phyloP scores from a whole-genome alignment of 441 rosid species.

The Populus hybrid region DNA sequence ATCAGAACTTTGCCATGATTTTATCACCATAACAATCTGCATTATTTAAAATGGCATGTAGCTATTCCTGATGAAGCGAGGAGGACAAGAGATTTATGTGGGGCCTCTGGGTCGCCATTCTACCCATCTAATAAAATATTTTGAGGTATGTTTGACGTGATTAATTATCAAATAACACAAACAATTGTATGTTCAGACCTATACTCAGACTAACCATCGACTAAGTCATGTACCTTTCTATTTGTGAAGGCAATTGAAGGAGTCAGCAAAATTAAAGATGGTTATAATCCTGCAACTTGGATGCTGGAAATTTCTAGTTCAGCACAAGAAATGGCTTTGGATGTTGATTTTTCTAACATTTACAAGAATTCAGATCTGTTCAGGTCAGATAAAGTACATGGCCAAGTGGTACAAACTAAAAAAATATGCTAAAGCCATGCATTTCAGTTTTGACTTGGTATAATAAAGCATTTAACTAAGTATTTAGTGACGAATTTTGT shows the following conservation, averaged over 20 bases:
- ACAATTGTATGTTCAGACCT: background rate
- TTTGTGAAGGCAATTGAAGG: slow-evolving; percentile 51
- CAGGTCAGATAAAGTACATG: slow-evolving; percentile 34
- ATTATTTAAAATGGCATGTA: slow-evolving; percentile 18
- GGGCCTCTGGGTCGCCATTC: slow-evolving; percentile 79
- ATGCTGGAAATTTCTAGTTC: slow-evolving; percentile 67
- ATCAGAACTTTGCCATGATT: background rate
- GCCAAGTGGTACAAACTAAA: background rate
- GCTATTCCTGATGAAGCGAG: slow-evolving; percentile 68
- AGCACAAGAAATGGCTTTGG: slow-evolving; percentile 56
- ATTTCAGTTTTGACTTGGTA: background rate
- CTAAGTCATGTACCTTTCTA: background rate
- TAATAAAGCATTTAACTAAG: background rate
- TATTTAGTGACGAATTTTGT: background rate
- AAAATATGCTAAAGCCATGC: background rate
- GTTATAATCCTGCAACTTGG: slow-evolving; percentile 90
- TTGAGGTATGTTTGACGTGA: slow-evolving; percentile 43
- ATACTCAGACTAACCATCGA: background rate
- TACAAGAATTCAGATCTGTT: slow-evolving; percentile 63
- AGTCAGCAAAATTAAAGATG: slow-evolving; percentile 62
- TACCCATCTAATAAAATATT: slow-evolving; percentile 50
- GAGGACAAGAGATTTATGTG: slow-evolving; percentile 78
- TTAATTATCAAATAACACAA: background rate
- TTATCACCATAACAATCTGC: background rate
- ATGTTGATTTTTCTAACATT: slow-evolving; percentile 55